phyloP scores from a whole-genome alignment of 179 eudicot species.

The Vitellaria paradoxa region DNA sequence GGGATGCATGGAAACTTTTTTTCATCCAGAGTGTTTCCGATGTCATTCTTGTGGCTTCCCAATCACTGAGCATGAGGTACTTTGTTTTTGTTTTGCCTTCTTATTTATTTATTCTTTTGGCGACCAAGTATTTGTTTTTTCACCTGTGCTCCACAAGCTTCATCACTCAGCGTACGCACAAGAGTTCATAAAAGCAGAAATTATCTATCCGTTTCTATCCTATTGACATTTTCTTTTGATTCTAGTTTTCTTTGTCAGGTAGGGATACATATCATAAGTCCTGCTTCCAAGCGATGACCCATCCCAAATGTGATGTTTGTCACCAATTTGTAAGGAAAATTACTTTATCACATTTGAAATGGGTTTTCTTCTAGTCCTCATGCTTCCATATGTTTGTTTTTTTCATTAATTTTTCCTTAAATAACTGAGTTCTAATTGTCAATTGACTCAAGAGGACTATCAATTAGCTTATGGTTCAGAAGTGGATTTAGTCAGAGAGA shows the following conservation, averaged over 20 bases:
- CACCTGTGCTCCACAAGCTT: not conserved
- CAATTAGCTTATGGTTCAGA: not conserved
- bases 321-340: slow-evolving; percentile 77
- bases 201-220: not conserved
- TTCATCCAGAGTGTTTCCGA: slow-evolving; percentile 90
- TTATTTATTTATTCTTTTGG: not conserved
- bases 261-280: slow-evolving; percentile 86
- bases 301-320: slow-evolving; percentile 98
- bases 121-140: not conserved
- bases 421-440: not conserved
- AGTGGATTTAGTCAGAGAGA: too few relatives aligned
- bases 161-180: not conserved
- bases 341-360: slow-evolving; percentile 9
- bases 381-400: not conserved
- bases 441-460: not conserved
- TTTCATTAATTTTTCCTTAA: too few relatives aligned
- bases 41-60: slow-evolving; percentile 79
- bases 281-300: slow-evolving; percentile 87
- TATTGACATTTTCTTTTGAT: slow-evolving; percentile 50
- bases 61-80: slow-evolving; percentile 94
- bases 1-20: slow-evolving; percentile 94
- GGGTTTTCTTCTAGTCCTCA: not conserved
- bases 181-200: not conserved
- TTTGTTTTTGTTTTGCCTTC: not conserved
- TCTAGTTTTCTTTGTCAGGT: slow-evolving; percentile 98